Evolutionary conservation across 371 early-diverging fungal species (phyloP).

Genomic region (Mucor sp.): DNA sequence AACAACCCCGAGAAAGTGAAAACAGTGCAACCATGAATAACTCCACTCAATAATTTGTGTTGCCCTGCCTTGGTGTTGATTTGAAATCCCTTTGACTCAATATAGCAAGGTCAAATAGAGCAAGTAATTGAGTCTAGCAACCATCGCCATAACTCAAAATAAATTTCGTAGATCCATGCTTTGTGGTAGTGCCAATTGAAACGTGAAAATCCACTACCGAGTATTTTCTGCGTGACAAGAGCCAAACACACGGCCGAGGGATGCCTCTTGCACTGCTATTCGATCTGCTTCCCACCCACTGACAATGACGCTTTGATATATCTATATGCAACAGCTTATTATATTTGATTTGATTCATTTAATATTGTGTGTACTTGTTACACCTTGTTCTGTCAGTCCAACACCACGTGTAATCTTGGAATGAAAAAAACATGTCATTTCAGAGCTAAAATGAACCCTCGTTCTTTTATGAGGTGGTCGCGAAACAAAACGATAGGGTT

Average conservation of each 20-base stretch:
- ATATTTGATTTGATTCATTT: neutral
- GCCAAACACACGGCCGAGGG: too few relatives aligned
- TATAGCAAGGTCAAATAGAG: neutral
- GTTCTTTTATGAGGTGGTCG: neutral
- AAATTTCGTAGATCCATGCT: neutral
- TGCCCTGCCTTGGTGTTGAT: neutral
- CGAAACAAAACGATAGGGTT: neutral
- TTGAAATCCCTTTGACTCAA: neutral
- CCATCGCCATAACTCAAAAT: neutral
- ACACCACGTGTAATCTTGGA: constrained; percentile 1
- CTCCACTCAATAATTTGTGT: neutral
- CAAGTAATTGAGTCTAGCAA: neutral
- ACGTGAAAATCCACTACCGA: too few relatives aligned
- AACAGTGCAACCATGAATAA: neutral
- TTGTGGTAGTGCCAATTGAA: neutral
- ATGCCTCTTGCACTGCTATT: too few relatives aligned
- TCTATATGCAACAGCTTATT: neutral
- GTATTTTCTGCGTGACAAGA: too few relatives aligned
- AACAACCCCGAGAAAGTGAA: neutral
- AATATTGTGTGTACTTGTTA: constrained; percentile 1
- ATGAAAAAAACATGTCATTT: constrained; percentile 1
- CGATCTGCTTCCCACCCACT: too few relatives aligned
- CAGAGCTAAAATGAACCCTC: neutral
- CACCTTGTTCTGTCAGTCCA: neutral
- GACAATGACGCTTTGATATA: too few relatives aligned